Percentiles rank a stretch among this genome's conserved stretches.
phyloP scores from a whole-genome alignment of 129 eudicot species.

The Tanacetum coccineum region DNA sequence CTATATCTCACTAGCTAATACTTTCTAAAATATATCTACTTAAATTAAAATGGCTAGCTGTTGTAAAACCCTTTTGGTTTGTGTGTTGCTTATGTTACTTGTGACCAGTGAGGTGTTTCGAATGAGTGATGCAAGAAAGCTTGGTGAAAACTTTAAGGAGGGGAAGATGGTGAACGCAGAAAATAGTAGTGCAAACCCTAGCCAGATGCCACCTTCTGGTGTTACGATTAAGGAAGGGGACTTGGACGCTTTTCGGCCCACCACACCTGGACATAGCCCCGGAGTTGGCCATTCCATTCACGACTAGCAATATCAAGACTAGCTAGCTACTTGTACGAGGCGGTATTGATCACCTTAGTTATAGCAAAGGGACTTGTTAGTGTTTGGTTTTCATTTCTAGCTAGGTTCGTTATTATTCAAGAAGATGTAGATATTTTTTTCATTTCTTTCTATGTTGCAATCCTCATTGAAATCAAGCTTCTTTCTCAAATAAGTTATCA shows the following conservation, averaged over 20 bases:
- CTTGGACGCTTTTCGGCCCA: slow-evolving; percentile 52
- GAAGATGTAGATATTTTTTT: slow-evolving; percentile 17
- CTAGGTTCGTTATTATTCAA: neutral
- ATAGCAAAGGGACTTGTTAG: slow-evolving; percentile 6
- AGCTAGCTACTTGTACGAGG: neutral
- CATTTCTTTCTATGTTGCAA: slow-evolving; percentile 4
- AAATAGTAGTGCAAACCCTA: slow-evolving; percentile 16
- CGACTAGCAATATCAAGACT: slow-evolving; percentile 14
- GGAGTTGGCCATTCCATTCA: slow-evolving; percentile 66
- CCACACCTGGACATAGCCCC: slow-evolving; percentile 71
- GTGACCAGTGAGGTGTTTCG: slow-evolving; percentile 26
- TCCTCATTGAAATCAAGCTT: slow-evolving; percentile 1
- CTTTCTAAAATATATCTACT: slow-evolving; percentile 4
- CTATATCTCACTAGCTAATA: slow-evolving; percentile 4
- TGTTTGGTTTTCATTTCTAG: slow-evolving; percentile 15
- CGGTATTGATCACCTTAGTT: neutral
- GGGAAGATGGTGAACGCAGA: slow-evolving; percentile 13
- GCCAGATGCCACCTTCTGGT: slow-evolving; percentile 14
- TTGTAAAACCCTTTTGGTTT: slow-evolving; percentile 27
- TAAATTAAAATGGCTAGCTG: slow-evolving; percentile 20
- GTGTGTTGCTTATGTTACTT: slow-evolving; percentile 22
- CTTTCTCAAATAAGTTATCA: neutral
- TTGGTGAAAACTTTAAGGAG: slow-evolving; percentile 23
- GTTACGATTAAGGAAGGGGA: slow-evolving; percentile 28
- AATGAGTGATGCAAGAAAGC: slow-evolving; percentile 31